Evolutionary conservation across 129 eudicot species (phyloP), one percentile per base, ranked within the genome.

Genomic region (sunflower (Helianthus annuus)): DNA sequence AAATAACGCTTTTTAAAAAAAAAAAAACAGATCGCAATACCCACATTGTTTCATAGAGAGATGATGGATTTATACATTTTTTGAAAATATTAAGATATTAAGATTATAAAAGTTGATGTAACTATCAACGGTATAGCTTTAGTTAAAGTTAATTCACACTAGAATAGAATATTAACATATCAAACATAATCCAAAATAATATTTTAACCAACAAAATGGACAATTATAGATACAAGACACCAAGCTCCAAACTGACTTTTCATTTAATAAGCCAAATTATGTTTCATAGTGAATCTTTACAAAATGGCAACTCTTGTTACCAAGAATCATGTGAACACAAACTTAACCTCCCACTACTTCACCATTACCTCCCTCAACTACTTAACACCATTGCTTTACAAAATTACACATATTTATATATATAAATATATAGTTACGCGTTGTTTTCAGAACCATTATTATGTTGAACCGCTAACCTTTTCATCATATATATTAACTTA

Each of bases 291-390:
- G 70, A 76, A 62, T 70, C 66, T 71, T 71, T 77, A 76, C 85
- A 81, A 42, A 70, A 73, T 66, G 69, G 76, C 60, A 75, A 63
- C 64, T 85, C 72, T 76, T 78, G 79, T 61, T 67, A 79, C 68
- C 69, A 61, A 57, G 32, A 55, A 24, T 76, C 57, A 36, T 77
- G 48, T 45, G 49, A 49, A 36, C 32, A 66, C 74, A 54, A 66
- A 10, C 4, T 2, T 54, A 29, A 40, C 17, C 32, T 58, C 64
- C 12, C 32, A 22, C 39, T 27, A 22, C 15, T 27, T 34, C 64
- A 3, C 1, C 7, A 57, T 57, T 24, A 57, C 59, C 59, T 10
- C 27, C 62, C 62, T 56, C 62, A 56, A 56, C 62, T 56, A 56
- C 62, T 56, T 10, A 2, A 58, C 10, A 42, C 36, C 36, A 42